These are phyloP conservation scores for Cucumis hystrix DNA, from an alignment of 306 rosid genomes.

Conservation along the genomic window DNA sequence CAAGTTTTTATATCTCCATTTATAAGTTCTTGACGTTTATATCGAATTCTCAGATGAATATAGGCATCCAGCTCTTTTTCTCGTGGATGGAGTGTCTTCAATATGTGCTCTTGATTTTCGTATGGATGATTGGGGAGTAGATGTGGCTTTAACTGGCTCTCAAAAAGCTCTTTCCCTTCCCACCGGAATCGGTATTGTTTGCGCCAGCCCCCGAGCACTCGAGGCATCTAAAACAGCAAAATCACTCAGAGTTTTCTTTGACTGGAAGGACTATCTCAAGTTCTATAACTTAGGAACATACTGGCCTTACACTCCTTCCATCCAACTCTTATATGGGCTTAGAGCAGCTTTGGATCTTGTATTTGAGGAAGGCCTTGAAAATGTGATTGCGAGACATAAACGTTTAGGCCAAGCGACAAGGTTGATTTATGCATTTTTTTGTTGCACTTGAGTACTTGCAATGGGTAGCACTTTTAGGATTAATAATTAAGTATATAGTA, in stretches of 20 bases:
- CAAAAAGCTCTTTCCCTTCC: conserved; percentile 99
- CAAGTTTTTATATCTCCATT: not conserved
- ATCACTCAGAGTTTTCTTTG: conserved; percentile 89
- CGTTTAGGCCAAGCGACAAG: conserved; percentile 90
- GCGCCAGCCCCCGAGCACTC: conserved; percentile 85
- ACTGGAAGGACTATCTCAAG: conserved; percentile 90
- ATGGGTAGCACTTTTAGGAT: too few species aligned
- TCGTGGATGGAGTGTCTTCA: conserved; percentile 97
- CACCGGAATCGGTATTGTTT: conserved; percentile 80
- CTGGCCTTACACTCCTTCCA: conserved; percentile 99
- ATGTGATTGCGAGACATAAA: conserved; percentile 68
- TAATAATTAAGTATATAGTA: too few species aligned
- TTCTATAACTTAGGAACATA: conserved; percentile 81
- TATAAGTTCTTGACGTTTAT: conserved; percentile 9
- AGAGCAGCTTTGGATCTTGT: conserved; percentile 76
- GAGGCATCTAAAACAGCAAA: conserved; percentile 79
- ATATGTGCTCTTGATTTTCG: conserved; percentile 96
- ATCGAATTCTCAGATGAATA: conserved; percentile 52
- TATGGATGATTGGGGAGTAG: conserved; percentile 98
- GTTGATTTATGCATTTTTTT: conserved; percentile 16
- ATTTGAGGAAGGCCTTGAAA: conserved; percentile 94
- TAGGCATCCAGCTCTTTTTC: conserved; percentile 84
- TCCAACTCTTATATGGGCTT: conserved; percentile 77
- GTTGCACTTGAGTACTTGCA: not conserved
- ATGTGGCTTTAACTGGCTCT: conserved; percentile 96